Evolutionary conservation across 371 early-diverging fungal species (phyloP).

Genomic region (Chytridiales sp.): DNA sequence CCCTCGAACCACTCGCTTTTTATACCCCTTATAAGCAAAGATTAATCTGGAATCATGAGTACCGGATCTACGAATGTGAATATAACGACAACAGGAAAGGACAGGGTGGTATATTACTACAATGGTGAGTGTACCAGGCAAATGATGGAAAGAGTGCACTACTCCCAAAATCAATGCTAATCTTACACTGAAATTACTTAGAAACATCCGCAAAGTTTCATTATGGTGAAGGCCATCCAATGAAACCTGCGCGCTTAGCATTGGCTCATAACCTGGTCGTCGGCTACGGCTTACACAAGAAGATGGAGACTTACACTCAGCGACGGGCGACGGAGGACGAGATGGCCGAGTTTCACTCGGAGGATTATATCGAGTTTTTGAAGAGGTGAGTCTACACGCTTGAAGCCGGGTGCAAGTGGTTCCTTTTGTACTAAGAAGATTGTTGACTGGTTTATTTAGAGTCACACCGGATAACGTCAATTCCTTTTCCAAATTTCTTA

Average conservation of each 20-base stretch:
- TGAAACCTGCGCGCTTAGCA: constrained; percentile 99
- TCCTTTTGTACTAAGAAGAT: too few species aligned
- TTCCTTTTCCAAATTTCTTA: constrained; percentile 61
- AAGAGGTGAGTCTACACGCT: constrained; percentile 76
- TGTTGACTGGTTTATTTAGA: constrained; percentile 38
- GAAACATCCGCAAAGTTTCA: constrained; percentile 58
- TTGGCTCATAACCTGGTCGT: constrained; percentile 94
- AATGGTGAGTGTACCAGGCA: constrained; percentile 2
- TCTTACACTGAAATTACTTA: constrained; percentile 3
- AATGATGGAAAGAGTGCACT: background rate
- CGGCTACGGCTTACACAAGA: constrained; percentile 92
- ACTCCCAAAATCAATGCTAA: background rate
- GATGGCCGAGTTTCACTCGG: constrained; percentile 92
- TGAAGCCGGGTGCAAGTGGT: too few species aligned
- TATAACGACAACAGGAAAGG: constrained; percentile 13
- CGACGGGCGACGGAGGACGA: constrained; percentile 94
- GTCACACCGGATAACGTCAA: constrained; percentile 89
- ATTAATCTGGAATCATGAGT: background rate
- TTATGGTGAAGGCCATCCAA: constrained; percentile 92
- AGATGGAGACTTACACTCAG: constrained; percentile 87
- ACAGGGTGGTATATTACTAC: constrained; percentile 9
- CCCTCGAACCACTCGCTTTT: too few species aligned
- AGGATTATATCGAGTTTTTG: constrained; percentile 97
- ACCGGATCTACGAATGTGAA: background rate
- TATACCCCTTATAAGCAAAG: too few species aligned